Evolutionary conservation across 352 stramenopile genomes (phyloP), one percentile per base, ranked within the genome.

Genomic region (Phytophthora agathidicida): DNA sequence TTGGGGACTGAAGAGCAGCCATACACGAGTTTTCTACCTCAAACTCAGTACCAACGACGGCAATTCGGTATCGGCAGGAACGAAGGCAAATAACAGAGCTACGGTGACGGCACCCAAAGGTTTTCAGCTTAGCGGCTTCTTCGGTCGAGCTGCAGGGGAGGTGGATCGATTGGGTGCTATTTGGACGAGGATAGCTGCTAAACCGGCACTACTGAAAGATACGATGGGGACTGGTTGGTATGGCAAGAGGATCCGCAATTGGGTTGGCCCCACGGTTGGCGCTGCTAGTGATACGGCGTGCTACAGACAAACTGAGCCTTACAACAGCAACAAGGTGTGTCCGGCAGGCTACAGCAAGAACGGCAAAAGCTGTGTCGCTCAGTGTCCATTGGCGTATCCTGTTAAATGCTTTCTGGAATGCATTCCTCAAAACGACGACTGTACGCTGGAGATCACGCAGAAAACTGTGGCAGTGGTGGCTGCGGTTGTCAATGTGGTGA

Each of bases 341-440:
- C 48, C 62, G 10, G 22, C 24, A 41, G 62, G 57, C 5, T 71
- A 60, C 39, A 44, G 17, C 16, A 47, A 48, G 7, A 31, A 51
- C 2, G 22, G 51, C 5, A 36, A 24, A 3, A 28, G 13, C 2
- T 67, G 62, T 30, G 7, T 62, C 7, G 50, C 62, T n/a, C 45
- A 77, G 44, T 84, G 77, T 51, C 77, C 77, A 5, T 24, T 88
- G 13, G 58, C 75, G 13, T 88, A 85, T 38, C 78, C 78, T 0
- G 67, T 88, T 2, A 42, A 69, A n/a, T 89, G 79, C 32, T 75
- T 56, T n/a, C 48, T 81, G 56, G 74, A 87, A 36, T 89, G 76
- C 30, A 68, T 88, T 35, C 78, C 70, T n/a, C 73, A 84, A 52
- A 88, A 84, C 53, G 62, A 73, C 19, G 75, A 86, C 50, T 88